Percentiles rank a stretch among this genome's conserved stretches.
These are phyloP conservation scores for Albophoma yamanashiensis DNA, from an alignment of 2,329 filamentous ascomycete species.

Conservation along the genomic window DNA sequence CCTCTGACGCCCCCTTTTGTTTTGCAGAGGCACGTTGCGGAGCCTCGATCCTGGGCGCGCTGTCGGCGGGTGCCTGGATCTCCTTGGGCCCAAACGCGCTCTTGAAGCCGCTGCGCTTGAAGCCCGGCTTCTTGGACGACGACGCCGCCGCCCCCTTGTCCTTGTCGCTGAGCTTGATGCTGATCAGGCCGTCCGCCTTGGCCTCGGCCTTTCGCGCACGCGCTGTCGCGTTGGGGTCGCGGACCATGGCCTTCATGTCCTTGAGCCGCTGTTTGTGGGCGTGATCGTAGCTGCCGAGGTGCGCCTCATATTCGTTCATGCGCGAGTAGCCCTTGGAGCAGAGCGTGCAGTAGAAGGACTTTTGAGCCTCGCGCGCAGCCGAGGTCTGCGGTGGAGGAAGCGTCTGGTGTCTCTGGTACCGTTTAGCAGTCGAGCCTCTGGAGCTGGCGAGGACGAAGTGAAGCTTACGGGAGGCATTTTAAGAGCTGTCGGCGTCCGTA, in stretches of 20 bases:
- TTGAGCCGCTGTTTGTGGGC: constrained; percentile 84
- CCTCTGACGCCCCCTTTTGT: constrained; percentile 17
- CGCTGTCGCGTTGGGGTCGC: constrained; percentile 54
- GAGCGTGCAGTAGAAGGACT: constrained; percentile 74
- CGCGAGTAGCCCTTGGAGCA: constrained; percentile 92
- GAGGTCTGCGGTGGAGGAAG: constrained; percentile 47
- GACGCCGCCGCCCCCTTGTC: constrained; percentile 9
- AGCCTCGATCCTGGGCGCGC: not conserved
- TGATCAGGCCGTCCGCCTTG: constrained; percentile 58
- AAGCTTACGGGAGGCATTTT: constrained; percentile 45
- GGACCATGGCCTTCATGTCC: constrained; percentile 77
- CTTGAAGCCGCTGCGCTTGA: constrained; percentile 79
- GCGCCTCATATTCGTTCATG: constrained; percentile 92
- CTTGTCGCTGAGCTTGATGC: constrained; percentile 46
- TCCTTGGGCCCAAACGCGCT: constrained; percentile 56
- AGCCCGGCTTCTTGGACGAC: constrained; percentile 50
- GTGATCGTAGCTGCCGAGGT: constrained; percentile 91
- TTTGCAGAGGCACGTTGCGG: constrained; percentile 14
- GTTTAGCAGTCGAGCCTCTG: constrained; percentile 23
- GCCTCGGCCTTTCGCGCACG: constrained; percentile 60
- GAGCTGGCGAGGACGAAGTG: constrained; percentile 29
- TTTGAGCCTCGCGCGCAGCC: constrained; percentile 64
- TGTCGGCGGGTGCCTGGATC: constrained; percentile 6
- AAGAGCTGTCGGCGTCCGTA: not conserved
- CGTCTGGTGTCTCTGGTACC: constrained; percentile 41